A percentile compares a stretch with the other conserved stretches of the same genome.
These are phyloP conservation scores for Cryptosporidium felis DNA, from an alignment of 169 alveolate genomes.

Conservation along the genomic window DNA sequence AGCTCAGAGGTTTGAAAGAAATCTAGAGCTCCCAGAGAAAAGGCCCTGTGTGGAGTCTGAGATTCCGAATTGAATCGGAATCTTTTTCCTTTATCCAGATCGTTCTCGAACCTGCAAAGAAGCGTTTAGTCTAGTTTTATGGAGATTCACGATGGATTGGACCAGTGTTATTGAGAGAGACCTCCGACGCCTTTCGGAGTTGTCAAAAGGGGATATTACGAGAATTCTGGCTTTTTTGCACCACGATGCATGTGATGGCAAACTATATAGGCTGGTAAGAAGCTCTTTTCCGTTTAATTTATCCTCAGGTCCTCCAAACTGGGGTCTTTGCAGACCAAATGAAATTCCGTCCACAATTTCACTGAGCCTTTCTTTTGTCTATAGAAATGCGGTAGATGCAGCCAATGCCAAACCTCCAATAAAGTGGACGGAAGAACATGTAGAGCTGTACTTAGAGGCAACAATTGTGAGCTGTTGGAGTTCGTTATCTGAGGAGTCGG, in stretches of 20 bases:
- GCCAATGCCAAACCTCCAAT: constrained; percentile 39
- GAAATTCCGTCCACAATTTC: constrained; percentile 68
- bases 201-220: constrained; percentile 66
- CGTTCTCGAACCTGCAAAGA: too few species aligned
- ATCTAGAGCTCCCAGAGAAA: too few species aligned
- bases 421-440: constrained; percentile 68
- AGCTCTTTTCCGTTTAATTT: constrained; percentile 66
- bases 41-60: too few species aligned
- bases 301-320: constrained; percentile 68
- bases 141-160: constrained; percentile 45
- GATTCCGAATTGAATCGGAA: too few species aligned
- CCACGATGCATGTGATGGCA: constrained; percentile 70
- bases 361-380: constrained; percentile 53
- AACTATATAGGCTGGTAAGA: constrained; percentile 63
- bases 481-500: constrained; percentile 28
- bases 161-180: constrained; percentile 67
- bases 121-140: too few species aligned
- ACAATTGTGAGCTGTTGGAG: constrained; percentile 70
- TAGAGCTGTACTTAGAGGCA: constrained; percentile 61
- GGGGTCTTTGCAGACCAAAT: constrained; percentile 65
- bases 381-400: constrained; percentile 64
- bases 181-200: constrained; percentile 66
- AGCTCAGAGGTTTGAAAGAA: too few species aligned
- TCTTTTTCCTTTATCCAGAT: too few species aligned
- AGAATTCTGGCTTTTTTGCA: constrained; percentile 48